These are phyloP conservation scores for Eremothecium coryli DNA, from an alignment of 1,139 yeast species.

Conservation along the genomic window DNA sequence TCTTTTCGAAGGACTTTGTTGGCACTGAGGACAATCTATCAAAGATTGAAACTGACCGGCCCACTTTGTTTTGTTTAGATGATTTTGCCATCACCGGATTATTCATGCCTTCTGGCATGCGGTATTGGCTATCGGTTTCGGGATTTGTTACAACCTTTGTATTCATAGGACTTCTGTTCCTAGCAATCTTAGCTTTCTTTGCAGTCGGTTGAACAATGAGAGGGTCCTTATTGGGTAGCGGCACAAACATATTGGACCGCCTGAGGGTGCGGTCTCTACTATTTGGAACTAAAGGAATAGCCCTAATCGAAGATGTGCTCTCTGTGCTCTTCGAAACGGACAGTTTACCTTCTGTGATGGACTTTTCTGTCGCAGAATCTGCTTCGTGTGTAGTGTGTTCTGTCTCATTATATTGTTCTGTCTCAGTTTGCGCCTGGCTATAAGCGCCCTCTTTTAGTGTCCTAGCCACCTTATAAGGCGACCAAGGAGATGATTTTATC, in stretches of 20 bases:
- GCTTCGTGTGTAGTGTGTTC: slow-evolving; percentile 1
- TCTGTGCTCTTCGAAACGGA: slow-evolving; percentile 4
- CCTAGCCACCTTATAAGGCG: slow-evolving; percentile 22
- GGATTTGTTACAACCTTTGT: background rate
- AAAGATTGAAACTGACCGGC: slow-evolving; percentile 16
- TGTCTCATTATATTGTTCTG: slow-evolving; percentile 2
- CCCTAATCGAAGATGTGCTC: slow-evolving; percentile 1
- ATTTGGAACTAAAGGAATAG: slow-evolving; percentile 7
- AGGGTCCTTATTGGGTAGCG: slow-evolving; percentile 30
- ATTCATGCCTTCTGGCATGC: background rate
- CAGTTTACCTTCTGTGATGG: slow-evolving; percentile 2
- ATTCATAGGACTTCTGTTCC: slow-evolving; percentile 2
- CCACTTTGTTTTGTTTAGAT: slow-evolving; percentile 4
- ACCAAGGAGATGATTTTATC: slow-evolving; percentile 20
- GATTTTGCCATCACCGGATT: background rate
- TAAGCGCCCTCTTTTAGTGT: slow-evolving; percentile 9
- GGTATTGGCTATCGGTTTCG: background rate
- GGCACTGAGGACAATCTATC: slow-evolving; percentile 26
- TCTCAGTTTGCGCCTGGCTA: slow-evolving; percentile 3
- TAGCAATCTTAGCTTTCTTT: slow-evolving; percentile 2
- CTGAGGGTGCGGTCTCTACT: slow-evolving; percentile 17
- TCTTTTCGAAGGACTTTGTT: slow-evolving; percentile 29
- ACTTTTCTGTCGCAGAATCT: slow-evolving; percentile 2
- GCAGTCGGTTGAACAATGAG: slow-evolving; percentile 18
- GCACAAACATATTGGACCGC: slow-evolving; percentile 29